Evolutionary conservation across 495 filamentous ascomycete species (phyloP).

Genomic region (Penicillium roqueforti): DNA sequence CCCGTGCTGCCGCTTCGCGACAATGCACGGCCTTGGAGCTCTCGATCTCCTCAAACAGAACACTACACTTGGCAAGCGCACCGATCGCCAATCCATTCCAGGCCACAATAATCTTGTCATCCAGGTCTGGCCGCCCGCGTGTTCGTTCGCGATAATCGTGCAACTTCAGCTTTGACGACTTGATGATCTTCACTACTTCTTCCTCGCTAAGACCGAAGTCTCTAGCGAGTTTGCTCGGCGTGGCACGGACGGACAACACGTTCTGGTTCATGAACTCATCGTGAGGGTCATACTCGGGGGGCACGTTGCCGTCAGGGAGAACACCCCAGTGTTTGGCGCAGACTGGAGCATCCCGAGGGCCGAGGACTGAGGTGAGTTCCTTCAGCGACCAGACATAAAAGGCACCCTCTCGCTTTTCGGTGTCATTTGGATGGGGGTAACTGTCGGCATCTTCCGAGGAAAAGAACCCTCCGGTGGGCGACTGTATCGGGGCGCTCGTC

Average conservation of each 20-base stretch:
- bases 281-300: slow-evolving; percentile 76
- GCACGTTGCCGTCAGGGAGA: slow-evolving; percentile 81
- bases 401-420: slow-evolving; percentile 86
- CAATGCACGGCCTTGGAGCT: slow-evolving; percentile 55
- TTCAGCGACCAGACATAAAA: slow-evolving; percentile 93
- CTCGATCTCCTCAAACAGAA: slow-evolving; percentile 60
- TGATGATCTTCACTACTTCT: slow-evolving; percentile 69
- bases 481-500: slow-evolving; percentile 58
- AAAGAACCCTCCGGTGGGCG: slow-evolving; percentile 70
- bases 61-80: slow-evolving; percentile 68
- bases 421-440: slow-evolving; percentile 66
- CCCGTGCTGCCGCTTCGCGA: slow-evolving; percentile 59
- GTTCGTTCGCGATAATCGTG: slow-evolving; percentile 68
- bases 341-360: slow-evolving; percentile 63
- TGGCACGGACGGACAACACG: slow-evolving; percentile 55
- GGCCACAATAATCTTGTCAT: slow-evolving; percentile 84
- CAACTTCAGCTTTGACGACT: slow-evolving; percentile 63
- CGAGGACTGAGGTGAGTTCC: slow-evolving; percentile 77
- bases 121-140: slow-evolving; percentile 73
- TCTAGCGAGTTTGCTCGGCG: slow-evolving; percentile 63
- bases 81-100: slow-evolving; percentile 92
- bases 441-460: slow-evolving; percentile 93
- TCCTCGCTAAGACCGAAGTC: slow-evolving; percentile 73
- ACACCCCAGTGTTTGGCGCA: slow-evolving; percentile 85
- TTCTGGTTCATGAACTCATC: slow-evolving; percentile 88